phyloP scores from a whole-genome alignment of 495 filamentous ascomycete genomes.

The Annulohypoxylon maeteangense region DNA sequence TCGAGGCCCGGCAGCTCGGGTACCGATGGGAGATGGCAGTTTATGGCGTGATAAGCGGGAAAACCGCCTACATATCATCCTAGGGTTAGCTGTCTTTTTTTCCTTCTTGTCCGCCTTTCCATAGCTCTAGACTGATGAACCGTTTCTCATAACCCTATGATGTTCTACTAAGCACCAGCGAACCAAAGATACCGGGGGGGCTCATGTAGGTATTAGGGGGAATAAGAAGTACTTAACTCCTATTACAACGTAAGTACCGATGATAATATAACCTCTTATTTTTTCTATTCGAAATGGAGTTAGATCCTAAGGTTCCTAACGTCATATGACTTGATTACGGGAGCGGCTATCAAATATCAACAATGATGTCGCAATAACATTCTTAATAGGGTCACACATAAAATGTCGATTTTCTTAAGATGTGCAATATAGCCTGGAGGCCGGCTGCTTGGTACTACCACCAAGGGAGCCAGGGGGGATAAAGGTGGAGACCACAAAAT shows the following conservation, averaged over 20 bases:
- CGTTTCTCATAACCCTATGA: neutral
- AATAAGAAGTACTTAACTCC: neutral
- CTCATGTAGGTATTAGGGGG: neutral
- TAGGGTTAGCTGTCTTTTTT: conserved; percentile 12
- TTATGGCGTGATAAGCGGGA: conserved; percentile 41
- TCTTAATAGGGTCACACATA: conserved; percentile 30
- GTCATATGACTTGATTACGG: conserved; percentile 31
- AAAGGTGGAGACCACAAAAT: conserved; percentile 15
- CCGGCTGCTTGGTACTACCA: conserved; percentile 47
- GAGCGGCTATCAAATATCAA: conserved; percentile 30
- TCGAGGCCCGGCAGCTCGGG: conserved; percentile 38
- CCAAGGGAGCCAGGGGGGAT: conserved; percentile 18
- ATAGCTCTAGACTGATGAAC: neutral
- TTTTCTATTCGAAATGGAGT: neutral
- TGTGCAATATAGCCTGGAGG: conserved; percentile 55
- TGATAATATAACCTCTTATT: conserved; percentile 6
- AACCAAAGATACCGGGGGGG: neutral
- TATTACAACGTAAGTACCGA: conserved; percentile 1
- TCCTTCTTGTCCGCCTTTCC: conserved; percentile 3
- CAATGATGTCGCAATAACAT: conserved; percentile 42
- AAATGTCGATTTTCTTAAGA: conserved; percentile 56
- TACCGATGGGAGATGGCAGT: conserved; percentile 44
- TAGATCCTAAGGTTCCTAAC: conserved; percentile 6
- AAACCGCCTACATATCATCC: conserved; percentile 21
- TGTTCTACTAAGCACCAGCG: conserved; percentile 20